Base-by-base conservation (phyloP, 805 yeast species). In the Ascoidea asiatica region DNA sequence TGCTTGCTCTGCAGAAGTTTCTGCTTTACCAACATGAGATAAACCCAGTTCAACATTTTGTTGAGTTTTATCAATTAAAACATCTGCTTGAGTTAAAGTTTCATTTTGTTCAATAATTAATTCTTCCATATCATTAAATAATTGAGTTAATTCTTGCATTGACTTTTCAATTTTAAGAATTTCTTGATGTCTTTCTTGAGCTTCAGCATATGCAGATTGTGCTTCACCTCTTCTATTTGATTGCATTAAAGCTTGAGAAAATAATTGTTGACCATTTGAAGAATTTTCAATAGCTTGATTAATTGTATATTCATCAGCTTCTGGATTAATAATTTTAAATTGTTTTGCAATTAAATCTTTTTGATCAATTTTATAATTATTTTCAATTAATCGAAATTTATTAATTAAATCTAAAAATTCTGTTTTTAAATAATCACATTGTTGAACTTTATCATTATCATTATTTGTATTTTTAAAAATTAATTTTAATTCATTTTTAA, bases 91-190 rank as follows among this genome's bases (percentile, higher is more conserved):
- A n/a, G n/a, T n/a, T n/a, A n/a, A n/a, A n/a, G n/a, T n/a, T 54
- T 77, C 87, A 63, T 89, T 95, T 69, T 92, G 97, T 66, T 89
- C 95, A 53, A 90, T 87, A 41, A 90, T 97, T 65, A 92, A 71
- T 59, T 85, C 85, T 66, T 92, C 97, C 92, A 92, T 86, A 61
- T 92, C 97, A 57, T 82, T 83, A 70, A 92, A 88, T 61, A 92
- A 75, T 68, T 86, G 95, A 38, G 94, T 85, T 64, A 92, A 76
- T 65, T 92, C 98, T 36, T 90, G 87, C 84, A 92, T 88, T 48
- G 95, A 82, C 66, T 86, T 80, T 66, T 90, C 97, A 64, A 92
- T 81, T 69, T 87, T 85, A 67, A 86, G 83, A 58, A 92, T 77
- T 67, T 92, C 97, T 61, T 83, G 81, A 68, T 92, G 97, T 67